Evolutionary conservation across 768 basidiomycete genomes (phyloP), one percentile per base, ranked within the genome.

Genomic region (Tulasnella sp.): DNA sequence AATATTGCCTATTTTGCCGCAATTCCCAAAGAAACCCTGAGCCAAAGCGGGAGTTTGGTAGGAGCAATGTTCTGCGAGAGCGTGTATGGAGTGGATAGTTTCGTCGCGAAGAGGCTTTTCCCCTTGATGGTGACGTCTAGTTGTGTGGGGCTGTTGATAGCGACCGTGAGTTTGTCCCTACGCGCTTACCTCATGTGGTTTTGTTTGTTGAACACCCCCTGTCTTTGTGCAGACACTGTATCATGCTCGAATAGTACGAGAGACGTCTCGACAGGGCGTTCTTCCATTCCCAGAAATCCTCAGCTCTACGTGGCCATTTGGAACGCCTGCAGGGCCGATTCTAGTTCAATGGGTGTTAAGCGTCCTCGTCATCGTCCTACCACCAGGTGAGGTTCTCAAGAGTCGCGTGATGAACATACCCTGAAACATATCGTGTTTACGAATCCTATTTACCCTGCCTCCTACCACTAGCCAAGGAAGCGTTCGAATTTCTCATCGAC

Each of bases 241-340:
- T 8, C 68, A 76, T 67, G 69, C 76, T 13, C 73, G 78, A 41
- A 68, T 79, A 44, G 70, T 80, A 27, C 74, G 78, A 23, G 80
- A 81, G 67, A 71, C 78, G 30, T 78, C 75, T 15, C 71, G 79
- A 51, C 78, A 80, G 69, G 79, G 79, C 11, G 68, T 81, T 3
- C 68, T 81, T 17, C 79, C 79, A 0, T 78, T 70, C 51, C 73
- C 77, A 2, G 67, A 65, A 4, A 75, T 80, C 67, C 79, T 77
- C 66, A 72, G 76, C 2, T 76, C 76, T 2, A 78, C 73, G 8
- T 69, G 71, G 50, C 78, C 78, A 3, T 78, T 80, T 52, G 76
- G 75, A 29, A 78, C 78, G 1, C 78, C 80, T 2, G 64, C 74
- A 4, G 76, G 70, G 1, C 76, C 78, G 4, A 71, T 76, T 1